Evolutionary conservation across 768 basidiomycete genomes (phyloP).

Genomic region (Floccularia luteovirens): DNA sequence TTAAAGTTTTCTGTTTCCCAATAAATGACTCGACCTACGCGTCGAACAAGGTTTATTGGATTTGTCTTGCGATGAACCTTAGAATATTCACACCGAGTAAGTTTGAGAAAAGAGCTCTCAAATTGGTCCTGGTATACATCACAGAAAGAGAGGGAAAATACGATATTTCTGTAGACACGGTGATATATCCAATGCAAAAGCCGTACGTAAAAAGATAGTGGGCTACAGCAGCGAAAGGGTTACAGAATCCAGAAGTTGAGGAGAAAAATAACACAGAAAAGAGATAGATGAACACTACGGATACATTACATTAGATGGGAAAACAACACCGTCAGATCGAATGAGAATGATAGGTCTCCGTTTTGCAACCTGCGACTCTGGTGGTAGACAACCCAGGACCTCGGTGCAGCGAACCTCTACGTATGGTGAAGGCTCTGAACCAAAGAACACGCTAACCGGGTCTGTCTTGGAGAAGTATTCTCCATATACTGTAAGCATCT

Average conservation of each 20-base stretch:
- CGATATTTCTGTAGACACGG: too few species aligned
- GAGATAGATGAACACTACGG: constrained; percentile 38
- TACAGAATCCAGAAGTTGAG: too few species aligned
- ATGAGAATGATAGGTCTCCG: constrained; percentile 78
- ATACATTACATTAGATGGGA: constrained; percentile 78
- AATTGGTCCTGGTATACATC: too few species aligned
- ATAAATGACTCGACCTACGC: too few species aligned
- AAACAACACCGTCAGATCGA: constrained; percentile 79
- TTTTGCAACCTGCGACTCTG: constrained; percentile 57
- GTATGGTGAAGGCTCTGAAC: constrained; percentile 79
- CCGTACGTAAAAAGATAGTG: constrained; percentile 13
- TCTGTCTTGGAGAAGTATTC: constrained; percentile 85
- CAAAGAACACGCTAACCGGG: constrained; percentile 80
- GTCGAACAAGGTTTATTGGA: too few species aligned
- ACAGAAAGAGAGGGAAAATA: too few species aligned
- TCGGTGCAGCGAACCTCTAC: constrained; percentile 86
- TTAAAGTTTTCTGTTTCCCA: too few species aligned
- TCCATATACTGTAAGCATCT: constrained; percentile 83
- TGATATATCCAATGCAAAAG: constrained; percentile 8
- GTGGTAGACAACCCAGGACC: constrained; percentile 75
- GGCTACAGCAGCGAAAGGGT: too few species aligned
- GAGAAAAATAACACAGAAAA: constrained; percentile 16
- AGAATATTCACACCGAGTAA: too few species aligned
- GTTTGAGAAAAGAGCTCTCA: too few species aligned
- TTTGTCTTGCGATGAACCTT: too few species aligned